A percentile compares a stretch with the other conserved stretches of the same genome.
Evolutionary conservation across 73 alveolate genomes (phyloP).

Genomic region (Paramecium caudatum): DNA sequence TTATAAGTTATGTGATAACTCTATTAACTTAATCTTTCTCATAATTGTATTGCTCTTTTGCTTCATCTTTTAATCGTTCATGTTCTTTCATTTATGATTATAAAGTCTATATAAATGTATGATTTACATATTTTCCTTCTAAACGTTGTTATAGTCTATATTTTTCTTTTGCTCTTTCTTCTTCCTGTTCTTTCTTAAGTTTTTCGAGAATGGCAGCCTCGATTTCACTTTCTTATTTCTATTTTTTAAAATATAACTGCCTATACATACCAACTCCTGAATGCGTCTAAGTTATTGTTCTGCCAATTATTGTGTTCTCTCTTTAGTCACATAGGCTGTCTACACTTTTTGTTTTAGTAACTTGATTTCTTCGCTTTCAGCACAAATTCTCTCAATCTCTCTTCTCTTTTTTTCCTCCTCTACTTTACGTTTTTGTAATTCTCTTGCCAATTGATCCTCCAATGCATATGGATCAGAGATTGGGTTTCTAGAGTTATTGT

Average conservation of each 20-base stretch:
- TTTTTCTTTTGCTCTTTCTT: slow-evolving; percentile 68
- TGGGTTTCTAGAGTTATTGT: slow-evolving; percentile 38
- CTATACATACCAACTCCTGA: slow-evolving; percentile 47
- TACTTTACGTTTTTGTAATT: slow-evolving; percentile 72
- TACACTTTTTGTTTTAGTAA: slow-evolving; percentile 68
- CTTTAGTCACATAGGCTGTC: slow-evolving; percentile 74
- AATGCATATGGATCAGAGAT: slow-evolving; percentile 51
- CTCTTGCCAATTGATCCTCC: slow-evolving; percentile 75
- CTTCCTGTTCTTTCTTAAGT: slow-evolving; percentile 55
- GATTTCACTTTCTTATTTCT: slow-evolving; percentile 74
- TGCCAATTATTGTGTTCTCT: slow-evolving; percentile 75
- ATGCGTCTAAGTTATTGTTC: slow-evolving; percentile 68
- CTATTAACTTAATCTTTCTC: slow-evolving; percentile 76
- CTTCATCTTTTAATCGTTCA: slow-evolving; percentile 70
- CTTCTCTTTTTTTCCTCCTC: slow-evolving; percentile 74
- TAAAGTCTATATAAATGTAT: slow-evolving; percentile 28
- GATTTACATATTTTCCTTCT: slow-evolving; percentile 72
- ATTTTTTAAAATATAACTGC: slow-evolving; percentile 46
- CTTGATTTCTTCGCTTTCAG: slow-evolving; percentile 75
- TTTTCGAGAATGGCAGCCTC: slow-evolving; percentile 71
- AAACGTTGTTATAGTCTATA: slow-evolving; percentile 54
- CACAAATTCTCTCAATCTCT: slow-evolving; percentile 74
- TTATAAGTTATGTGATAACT: slow-evolving; percentile 54
- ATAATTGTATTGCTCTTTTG: slow-evolving; percentile 64
- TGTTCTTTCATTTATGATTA: slow-evolving; percentile 74